A percentile compares a stretch with the other conserved stretches of the same genome.
Evolutionary conservation across 306 rosid genomes (phyloP).

Genomic region (Trichosanthes cucumerina): DNA sequence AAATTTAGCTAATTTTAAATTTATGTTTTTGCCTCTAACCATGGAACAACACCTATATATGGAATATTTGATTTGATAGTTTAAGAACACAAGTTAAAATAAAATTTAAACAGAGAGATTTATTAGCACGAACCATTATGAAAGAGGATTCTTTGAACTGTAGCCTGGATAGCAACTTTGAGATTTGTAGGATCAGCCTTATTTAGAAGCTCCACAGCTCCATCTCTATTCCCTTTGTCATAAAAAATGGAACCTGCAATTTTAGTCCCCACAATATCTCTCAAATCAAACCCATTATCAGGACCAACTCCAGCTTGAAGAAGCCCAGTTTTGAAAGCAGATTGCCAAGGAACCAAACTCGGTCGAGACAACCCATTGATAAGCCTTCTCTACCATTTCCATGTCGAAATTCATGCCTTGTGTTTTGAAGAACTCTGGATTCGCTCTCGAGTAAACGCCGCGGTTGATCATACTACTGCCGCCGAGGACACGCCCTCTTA

Average conservation of each 20-base stretch:
- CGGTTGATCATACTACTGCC: constrained; percentile 17
- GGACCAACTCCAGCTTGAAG: constrained; percentile 11
- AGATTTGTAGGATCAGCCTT: constrained; percentile 4
- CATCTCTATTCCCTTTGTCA: constrained; percentile 10
- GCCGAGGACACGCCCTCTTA: constrained; percentile 19
- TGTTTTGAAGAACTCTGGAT: background rate
- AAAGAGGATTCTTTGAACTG: constrained; percentile 15
- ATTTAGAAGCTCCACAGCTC: constrained; percentile 21
- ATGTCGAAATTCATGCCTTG: constrained; percentile 13
- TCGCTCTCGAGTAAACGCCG: constrained; percentile 9
- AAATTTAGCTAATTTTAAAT: no score
- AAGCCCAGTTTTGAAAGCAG: background rate
- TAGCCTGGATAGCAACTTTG: constrained; percentile 13
- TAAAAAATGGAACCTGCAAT: constrained; percentile 12
- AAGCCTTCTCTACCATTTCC: constrained; percentile 10
- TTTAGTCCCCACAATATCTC: constrained; percentile 11
- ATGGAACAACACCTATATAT: no score
- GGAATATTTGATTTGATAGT: no score
- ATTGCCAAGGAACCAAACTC: background rate
- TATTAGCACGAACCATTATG: background rate
- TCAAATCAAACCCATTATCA: constrained; percentile 10
- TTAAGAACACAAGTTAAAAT: no score
- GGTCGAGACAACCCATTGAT: constrained; percentile 9
- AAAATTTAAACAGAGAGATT: no score
- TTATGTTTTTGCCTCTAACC: no score